Conservation (phyloP, 257 asterid species). For the Scutellaria barbata region DNA sequence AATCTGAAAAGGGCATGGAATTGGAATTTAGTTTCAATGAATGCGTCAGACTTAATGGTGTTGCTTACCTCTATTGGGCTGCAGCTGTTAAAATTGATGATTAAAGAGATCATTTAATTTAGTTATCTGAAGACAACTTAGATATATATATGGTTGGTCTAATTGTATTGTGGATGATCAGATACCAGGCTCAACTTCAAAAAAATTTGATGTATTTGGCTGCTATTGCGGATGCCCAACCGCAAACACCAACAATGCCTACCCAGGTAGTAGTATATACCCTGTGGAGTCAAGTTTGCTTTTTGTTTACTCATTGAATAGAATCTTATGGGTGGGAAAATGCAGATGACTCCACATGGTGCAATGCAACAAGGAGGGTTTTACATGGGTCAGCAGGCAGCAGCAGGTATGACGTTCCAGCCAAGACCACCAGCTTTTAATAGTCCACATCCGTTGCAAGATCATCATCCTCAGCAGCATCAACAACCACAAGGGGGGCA, state of each 20-base stretch:
- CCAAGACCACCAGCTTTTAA: constrained; percentile 53
- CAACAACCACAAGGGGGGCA: constrained; percentile 51
- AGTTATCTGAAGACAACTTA: background rate
- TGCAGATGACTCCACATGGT: constrained; percentile 73
- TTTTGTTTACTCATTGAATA: constrained; percentile 16
- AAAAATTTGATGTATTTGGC: constrained; percentile 96
- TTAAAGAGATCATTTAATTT: background rate
- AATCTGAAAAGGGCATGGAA: background rate
- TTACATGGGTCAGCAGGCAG: constrained; percentile 72
- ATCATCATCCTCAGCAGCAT: too few species aligned
- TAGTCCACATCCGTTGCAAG: constrained; percentile 57
- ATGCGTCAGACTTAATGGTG: constrained; percentile 3
- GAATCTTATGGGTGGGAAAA: constrained; percentile 5
- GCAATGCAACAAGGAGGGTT: constrained; percentile 79
- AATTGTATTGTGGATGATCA: constrained; percentile 38
- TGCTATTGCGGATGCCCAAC: constrained; percentile 95
- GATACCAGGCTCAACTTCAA: constrained; percentile 93
- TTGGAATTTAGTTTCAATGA: background rate
- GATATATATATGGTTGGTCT: too few species aligned
- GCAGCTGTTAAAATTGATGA: background rate
- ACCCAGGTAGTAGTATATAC: constrained; percentile 60
- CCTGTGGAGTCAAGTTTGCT: background rate
- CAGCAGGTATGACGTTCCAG: constrained; percentile 48
- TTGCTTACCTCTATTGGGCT: background rate
- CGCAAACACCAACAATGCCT: constrained; percentile 76